Evolutionary conservation across 257 asterid genomes (phyloP), one percentile per base, ranked within the genome.

Genomic region (Marsdenia floribunda): DNA sequence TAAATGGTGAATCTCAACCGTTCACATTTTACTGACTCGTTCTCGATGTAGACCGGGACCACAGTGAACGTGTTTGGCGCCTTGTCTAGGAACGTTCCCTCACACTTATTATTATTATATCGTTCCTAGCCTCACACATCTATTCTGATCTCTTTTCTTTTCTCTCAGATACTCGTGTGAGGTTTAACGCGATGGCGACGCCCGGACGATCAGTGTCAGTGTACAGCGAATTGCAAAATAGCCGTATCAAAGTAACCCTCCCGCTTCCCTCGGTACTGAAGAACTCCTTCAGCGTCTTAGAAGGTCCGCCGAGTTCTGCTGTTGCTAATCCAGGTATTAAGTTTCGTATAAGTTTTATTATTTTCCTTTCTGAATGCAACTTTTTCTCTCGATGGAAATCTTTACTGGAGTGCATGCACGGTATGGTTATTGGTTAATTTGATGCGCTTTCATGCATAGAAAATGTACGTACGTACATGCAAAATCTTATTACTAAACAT

Each of bases 211-310:
- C 16, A 35, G 86, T 90, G 44, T 64, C 90, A 59, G 87, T 77
- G 37, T 93, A 91, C 86, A 91, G 97, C 80, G 96, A 93, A 79
- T 88, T 91, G 5, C 98, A 93, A 83, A 81, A 86, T 71, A 91
- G 91, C 88, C 97, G 98, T 70, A 91, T 93, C 80, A 87, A 88
- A 68, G 90, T 85, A 37, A 76, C 86, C 69, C 98, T 93, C 38
- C 96, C 98, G 66, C 74, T 93, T 29, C 98, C 98, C 19, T 84
- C 90, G 38, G 98, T 93, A 73, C 91, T 93, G 77, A 77, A 85
- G 67, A 80, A 40, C 70, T 50, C 98, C 64, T 89, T 93, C 83
- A 88, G 79, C 21, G 86, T 91, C 68, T 88, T 91, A 58, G 93
- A 87, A 53, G 98, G 98, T 4, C 93, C 96, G 44, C 84, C 88